These are phyloP conservation scores for Fusarium sp. DNA, from an alignment of 2,329 filamentous ascomycete species.

Conservation along the genomic window DNA sequence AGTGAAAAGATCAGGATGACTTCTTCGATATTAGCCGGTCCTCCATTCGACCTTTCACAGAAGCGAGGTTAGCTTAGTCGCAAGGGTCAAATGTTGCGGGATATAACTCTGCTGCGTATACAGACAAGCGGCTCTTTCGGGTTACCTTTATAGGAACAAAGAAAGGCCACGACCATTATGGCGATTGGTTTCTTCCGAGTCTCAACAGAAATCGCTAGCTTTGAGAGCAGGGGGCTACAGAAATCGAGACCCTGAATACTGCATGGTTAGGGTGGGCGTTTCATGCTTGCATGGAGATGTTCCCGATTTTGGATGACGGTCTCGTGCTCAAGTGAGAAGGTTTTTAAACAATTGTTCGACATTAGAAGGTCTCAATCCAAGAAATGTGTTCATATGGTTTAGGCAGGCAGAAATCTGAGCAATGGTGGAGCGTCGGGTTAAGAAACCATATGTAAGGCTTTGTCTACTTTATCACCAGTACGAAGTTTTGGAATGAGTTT, in stretches of 20 bases:
- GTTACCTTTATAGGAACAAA: slow-evolving; percentile 7
- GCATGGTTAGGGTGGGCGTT: slow-evolving; percentile 4
- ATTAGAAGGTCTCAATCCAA: not conserved
- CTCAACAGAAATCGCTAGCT: slow-evolving; percentile 35
- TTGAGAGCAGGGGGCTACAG: slow-evolving; percentile 17
- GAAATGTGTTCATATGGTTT: not conserved
- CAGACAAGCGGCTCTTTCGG: slow-evolving; percentile 23
- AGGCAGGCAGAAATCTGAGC: too few species aligned
- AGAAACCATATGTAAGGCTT: not conserved
- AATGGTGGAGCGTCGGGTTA: not conserved
- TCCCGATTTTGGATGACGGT: slow-evolving; percentile 6
- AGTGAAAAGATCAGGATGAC: not conserved
- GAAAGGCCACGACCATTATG: slow-evolving; percentile 18
- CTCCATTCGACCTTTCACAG: not conserved
- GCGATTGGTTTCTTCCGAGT: slow-evolving; percentile 21
- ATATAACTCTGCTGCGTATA: slow-evolving; percentile 27
- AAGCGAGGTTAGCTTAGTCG: slow-evolving; percentile 29
- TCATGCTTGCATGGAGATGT: slow-evolving; percentile 1
- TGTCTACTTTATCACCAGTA: not conserved
- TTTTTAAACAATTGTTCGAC: not conserved
- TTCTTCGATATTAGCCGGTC: slow-evolving; percentile 20
- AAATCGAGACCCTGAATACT: slow-evolving; percentile 34
- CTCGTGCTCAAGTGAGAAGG: slow-evolving; percentile 2
- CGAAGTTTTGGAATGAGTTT: too few species aligned
- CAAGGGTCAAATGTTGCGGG: slow-evolving; percentile 35